Percentiles rank a stretch among this genome's conserved stretches.
Conservation (phyloP, 495 filamentous ascomycete genomes). For the Aspergillus haitiensis region DNA sequence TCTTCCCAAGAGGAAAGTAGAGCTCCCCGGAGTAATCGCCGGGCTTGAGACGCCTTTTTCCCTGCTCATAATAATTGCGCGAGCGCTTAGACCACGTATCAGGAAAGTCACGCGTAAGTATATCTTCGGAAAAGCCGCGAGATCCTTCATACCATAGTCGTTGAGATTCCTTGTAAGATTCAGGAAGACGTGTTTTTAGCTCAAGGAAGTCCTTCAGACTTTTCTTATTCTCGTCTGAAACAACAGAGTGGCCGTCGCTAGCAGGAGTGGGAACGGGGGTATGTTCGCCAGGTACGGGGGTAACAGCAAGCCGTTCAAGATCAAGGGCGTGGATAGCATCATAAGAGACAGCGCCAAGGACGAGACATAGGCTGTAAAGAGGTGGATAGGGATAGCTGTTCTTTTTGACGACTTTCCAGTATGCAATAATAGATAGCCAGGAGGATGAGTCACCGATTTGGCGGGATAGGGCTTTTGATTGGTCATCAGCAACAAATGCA, state of each 20-base stretch:
- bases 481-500: conserved; percentile 50
- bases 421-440: conserved; percentile 53
- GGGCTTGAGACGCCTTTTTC: conserved; percentile 33
- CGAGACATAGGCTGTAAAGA: conserved; percentile 42
- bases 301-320: conserved; percentile 46
- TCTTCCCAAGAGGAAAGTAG: conserved; percentile 44
- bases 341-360: conserved; percentile 51
- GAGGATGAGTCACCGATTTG: conserved; percentile 41
- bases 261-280: conserved; percentile 41
- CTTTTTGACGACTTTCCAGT: conserved; percentile 46
- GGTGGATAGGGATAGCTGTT: conserved; percentile 39
- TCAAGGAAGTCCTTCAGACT: conserved; percentile 42
- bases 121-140: conserved; percentile 44
- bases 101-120: conserved; percentile 46
- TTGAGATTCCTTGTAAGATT: conserved; percentile 44
- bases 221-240: conserved; percentile 38
- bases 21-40: conserved; percentile 47
- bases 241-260: conserved; percentile 37
- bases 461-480: conserved; percentile 35
- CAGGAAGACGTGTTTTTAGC: conserved; percentile 41
- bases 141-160: conserved; percentile 49
- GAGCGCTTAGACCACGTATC: conserved; percentile 47
- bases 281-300: conserved; percentile 41
- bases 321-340: conserved; percentile 48
- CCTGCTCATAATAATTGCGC: conserved; percentile 38